Evolutionary conservation across 768 basidiomycete genomes (phyloP).

Genomic region (Guyanaporus albipodus): DNA sequence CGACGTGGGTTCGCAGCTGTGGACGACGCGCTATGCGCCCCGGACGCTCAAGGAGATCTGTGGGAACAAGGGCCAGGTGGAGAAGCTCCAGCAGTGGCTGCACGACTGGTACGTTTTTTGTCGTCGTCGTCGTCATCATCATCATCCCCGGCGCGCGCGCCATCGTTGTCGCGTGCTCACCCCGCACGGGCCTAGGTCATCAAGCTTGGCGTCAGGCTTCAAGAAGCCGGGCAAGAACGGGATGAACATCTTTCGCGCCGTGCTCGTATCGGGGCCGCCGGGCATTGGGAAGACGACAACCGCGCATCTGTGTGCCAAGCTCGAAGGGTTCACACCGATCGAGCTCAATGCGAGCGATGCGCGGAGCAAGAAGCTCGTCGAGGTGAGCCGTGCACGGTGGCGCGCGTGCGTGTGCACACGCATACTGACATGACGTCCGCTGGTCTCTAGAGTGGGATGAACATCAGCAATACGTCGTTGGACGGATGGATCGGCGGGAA

Average conservation of each 20-base stretch:
- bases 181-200: slow-evolving; percentile 52
- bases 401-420: too few relatives aligned
- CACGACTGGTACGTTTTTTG: slow-evolving; percentile 69
- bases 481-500: slow-evolving; percentile 77
- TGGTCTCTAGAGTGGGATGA: slow-evolving; percentile 68
- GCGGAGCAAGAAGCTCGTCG: slow-evolving; percentile 93
- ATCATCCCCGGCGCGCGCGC: too few relatives aligned
- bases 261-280: slow-evolving; percentile 89
- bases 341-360: slow-evolving; percentile 96
- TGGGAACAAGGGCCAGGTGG: slow-evolving; percentile 90
- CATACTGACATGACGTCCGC: too few relatives aligned
- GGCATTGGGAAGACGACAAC: slow-evolving; percentile 98
- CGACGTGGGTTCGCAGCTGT: slow-evolving; percentile 65
- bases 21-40: slow-evolving; percentile 96
- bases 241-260: slow-evolving; percentile 81
- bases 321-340: slow-evolving; percentile 89
- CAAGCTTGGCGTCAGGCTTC: slow-evolving; percentile 69
- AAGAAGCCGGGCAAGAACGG: slow-evolving; percentile 93
- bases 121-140: neutral
- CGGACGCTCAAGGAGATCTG: slow-evolving; percentile 85
- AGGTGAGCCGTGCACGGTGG: too few relatives aligned
- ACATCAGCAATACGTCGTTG: slow-evolving; percentile 82
- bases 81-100: slow-evolving; percentile 86
- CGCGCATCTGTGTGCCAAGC: slow-evolving; percentile 86
- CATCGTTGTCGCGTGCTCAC: neutral